Evolutionary conservation across 139 green algal genomes (phyloP), one percentile per base, ranked within the genome.

Genomic region (Chlorella sp.): DNA sequence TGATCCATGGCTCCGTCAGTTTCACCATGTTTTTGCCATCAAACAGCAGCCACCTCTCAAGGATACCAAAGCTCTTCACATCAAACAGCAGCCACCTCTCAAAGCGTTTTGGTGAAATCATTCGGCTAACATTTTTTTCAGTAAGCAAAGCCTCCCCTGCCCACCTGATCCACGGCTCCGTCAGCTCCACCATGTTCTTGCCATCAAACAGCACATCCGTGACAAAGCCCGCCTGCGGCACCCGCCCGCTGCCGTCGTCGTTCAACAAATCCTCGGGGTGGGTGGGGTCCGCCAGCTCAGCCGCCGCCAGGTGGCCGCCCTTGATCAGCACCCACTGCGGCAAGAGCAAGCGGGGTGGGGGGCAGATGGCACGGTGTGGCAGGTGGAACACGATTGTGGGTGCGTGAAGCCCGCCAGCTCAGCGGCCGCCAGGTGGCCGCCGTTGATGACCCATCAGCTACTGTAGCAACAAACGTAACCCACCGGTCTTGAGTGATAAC

Each of bases 141-240:
- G 14, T 18, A 68, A 68, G 18, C 60, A 68, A 14, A 14, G 60
- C 15, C 60, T 68, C 14, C 60, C 14, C 15, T 68, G 60, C 60
- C 60, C n/a, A 28, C 3, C 86, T 28, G 21, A 98, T 75, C 32
- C 79, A 86, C 0, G 92, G 84, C 75, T 90, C 87, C 0, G 48
- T 69, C 12, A 99, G 88, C 40, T 95, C 91, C 34, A 92, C 61
- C 69, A 95, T 86, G 14, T 92, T 57, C 0, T 87, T 30, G 3
- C 96, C 96, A 88, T 99, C 97, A 90, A 95, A 99, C 66, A 99
- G 90, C 37, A 99, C 94, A 80, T 99, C 98, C 4, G 95, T 91
- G 24, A 94, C 91, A 24, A 66, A 80, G 5, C 89, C 86, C 40
- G 57, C 21, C 60, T 53, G 75, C 24, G 85, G 88, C 60, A 80